Evolutionary conservation across 805 yeast genomes (phyloP).

Genomic region (Metschnikowia continentalis): DNA sequence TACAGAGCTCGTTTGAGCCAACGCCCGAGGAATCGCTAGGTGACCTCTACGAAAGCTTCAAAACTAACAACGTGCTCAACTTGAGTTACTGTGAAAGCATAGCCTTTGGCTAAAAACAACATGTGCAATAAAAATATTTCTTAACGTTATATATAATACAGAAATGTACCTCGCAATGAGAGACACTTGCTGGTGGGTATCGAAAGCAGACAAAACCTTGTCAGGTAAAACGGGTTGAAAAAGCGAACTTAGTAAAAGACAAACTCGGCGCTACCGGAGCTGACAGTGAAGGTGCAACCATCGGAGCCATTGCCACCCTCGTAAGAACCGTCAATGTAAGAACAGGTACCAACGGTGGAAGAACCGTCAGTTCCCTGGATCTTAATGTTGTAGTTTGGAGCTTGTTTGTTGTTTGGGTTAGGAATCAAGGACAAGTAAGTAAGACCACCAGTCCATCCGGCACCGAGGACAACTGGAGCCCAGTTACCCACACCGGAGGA

Average conservation of each 20-base stretch:
- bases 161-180: background rate
- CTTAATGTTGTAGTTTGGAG: constrained; percentile 41
- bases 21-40: constrained; percentile 38
- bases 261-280: constrained; percentile 17
- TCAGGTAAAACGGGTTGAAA: background rate
- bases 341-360: constrained; percentile 16
- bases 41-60: constrained; percentile 27
- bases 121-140: background rate
- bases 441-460: constrained; percentile 59
- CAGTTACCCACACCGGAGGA: constrained; percentile 68
- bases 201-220: constrained; percentile 7
- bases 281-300: constrained; percentile 19
- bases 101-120: constrained; percentile 34
- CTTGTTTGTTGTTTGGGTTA: constrained; percentile 61
- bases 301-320: constrained; percentile 19
- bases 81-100: constrained; percentile 36
- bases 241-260: constrained; percentile 14
- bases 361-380: constrained; percentile 27
- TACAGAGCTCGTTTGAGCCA: constrained; percentile 40
- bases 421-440: constrained; percentile 72
- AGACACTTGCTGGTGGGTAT: constrained; percentile 9
- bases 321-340: constrained; percentile 16
- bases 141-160: constrained; percentile 1
- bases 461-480: constrained; percentile 78
- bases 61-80: constrained; percentile 33